Percentiles rank a stretch among this genome's conserved stretches.
These are phyloP conservation scores for Capsella bursapastoris DNA, from an alignment of 345 rosid genomes.

Conservation along the genomic window DNA sequence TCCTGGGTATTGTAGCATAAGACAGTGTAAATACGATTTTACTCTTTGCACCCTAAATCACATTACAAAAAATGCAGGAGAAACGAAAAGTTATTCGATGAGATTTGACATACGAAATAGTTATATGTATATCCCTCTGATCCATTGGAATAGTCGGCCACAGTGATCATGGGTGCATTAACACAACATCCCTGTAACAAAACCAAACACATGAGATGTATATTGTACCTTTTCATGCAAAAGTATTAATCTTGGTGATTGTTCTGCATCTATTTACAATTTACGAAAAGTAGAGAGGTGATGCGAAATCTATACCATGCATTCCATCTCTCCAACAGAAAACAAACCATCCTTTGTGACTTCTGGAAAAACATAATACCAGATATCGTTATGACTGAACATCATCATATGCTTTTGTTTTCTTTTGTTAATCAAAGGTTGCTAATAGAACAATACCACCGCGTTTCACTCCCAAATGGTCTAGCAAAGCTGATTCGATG, in stretches of 20 bases:
- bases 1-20: slow-evolving; percentile 69
- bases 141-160: slow-evolving; percentile 93
- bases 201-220: slow-evolving; percentile 21
- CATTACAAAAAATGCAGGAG: not conserved
- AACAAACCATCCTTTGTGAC: slow-evolving; percentile 98
- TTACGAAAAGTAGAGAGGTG: slow-evolving; percentile 11
- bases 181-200: slow-evolving; percentile 92
- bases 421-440: not conserved
- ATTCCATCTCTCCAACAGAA: slow-evolving; percentile 99
- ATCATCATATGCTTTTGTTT: not conserved
- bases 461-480: slow-evolving; percentile 96
- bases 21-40: slow-evolving; percentile 5
- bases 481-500: slow-evolving; percentile 81
- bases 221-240: not conserved
- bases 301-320: slow-evolving; percentile 70
- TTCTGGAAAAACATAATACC: slow-evolving; percentile 55
- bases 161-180: slow-evolving; percentile 98
- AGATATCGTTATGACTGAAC: slow-evolving; percentile 29
- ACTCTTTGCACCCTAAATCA: not conserved
- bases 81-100: slow-evolving; percentile 21
- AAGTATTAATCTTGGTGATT: not conserved
- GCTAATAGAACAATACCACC: slow-evolving; percentile 59
- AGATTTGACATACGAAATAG: slow-evolving; percentile 68
- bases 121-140: slow-evolving; percentile 95
- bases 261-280: not conserved